Base-by-base conservation (phyloP, 352 stramenopile genomes). In the Phytophthora sansomeana region DNA sequence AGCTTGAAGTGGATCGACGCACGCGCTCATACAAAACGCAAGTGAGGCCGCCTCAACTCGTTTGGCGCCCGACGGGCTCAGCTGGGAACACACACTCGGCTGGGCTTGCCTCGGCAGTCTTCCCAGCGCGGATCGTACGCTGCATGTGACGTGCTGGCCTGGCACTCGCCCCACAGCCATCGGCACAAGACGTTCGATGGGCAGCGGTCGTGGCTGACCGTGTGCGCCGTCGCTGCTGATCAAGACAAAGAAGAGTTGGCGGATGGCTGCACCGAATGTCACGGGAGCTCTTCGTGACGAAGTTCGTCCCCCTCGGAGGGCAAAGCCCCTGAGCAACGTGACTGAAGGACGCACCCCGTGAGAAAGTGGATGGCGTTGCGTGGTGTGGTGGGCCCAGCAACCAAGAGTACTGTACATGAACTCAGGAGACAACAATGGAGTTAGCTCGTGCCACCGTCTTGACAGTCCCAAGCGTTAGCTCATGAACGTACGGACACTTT, bases 221-320 rank as follows among this genome's bases (percentile, higher is more conserved):
- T 69, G 65, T 51, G 51, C 56, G 65, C n/a, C 43, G 14, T 21
- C 39, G 39, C n/a, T 67, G 42, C 50, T 47, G 57, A 67, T 53
- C 49, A 46, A 14, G 39, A 72, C 63, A 72, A 58, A 67, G 35
- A 67, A 42, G 49, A 60, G 58, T 51, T 42, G 49, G 28, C 46
- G 30, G 54, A 41, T 49, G 54, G 50, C 41, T 36, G 39, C 54
- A 48, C 53, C 29, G 63, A 67, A 62, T 67, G 11, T 28, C n/a
- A 17, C 39, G 7, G 21, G 21, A 24, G 21, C 21, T 24, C 21
- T 24, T 24, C 21, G 21, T 24, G 21, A 24, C 21, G 21, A 24
- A 24, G 21, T 24, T 24, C 21, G 21, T 24, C 21, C 21, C 21
- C 21, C 21, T 24, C 21, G 21, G 21, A 24, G 21, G 21, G 21